Base-by-base conservation (phyloP, 768 basidiomycete species). In the Boletus huronensis region DNA sequence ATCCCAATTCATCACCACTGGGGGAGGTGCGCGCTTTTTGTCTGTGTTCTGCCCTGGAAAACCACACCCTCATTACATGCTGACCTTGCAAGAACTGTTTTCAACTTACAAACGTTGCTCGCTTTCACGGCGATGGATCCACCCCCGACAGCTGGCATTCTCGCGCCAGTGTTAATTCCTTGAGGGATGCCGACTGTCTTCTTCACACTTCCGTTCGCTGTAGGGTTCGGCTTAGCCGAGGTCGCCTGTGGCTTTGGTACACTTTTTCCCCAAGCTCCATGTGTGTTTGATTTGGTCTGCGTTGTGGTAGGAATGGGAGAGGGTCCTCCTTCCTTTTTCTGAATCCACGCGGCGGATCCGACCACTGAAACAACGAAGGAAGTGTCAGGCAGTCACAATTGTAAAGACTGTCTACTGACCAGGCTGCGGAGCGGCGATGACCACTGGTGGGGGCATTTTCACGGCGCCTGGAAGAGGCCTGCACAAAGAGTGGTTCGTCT, bases 391-490 rank as follows among this genome's bases (percentile, higher is more conserved):
- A 45, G 11, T 59, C 64, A 21, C 14, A 1, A 43, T n/a, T 2
- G 0, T 19, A 8, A 31, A 35, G 28, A 51, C 25, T 1, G 34
- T 36, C n/a, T 8, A 65, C 67, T 13, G 43, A 75, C 78, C 71
- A 39, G 70, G 66, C 25, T 65, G 70, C 0, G 66, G 62, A 34
- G 66, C 71, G 3, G 43, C 39, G 16, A 69, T 58, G 5, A 42
- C 41, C 28, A 60, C 57, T 4, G 68, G 64, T 1, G 67, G 70
- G 3, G 62, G 61, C 0, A 64, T 56, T 26, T 70, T 72, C 17
- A 64, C 42, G 0, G 54, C 52, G 6, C 69, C 63, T 1, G 78
- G 79, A n/a, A 80, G 70, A 0, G 76, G 76, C 10, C 78, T 72
- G 40, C 79, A 80, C 46, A 79, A 54, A 3, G 69, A 61, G 7